Conservation (phyloP, 768 basidiomycete species). For the Cyclocybe cylindracea region DNA sequence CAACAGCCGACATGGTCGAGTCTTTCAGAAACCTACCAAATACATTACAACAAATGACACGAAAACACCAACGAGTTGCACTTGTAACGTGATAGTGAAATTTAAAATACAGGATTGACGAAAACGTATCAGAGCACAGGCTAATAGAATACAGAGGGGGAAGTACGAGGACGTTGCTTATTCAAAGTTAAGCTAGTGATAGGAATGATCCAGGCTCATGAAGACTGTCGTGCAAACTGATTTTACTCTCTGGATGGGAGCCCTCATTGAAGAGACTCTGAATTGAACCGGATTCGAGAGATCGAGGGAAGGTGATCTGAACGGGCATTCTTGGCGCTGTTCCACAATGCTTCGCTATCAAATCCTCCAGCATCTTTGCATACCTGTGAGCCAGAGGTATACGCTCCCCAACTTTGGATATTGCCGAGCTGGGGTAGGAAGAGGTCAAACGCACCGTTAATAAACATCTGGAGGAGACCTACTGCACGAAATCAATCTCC, state of each 20-base stretch:
- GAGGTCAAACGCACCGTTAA: neutral
- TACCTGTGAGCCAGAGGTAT: constrained; percentile 67
- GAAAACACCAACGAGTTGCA: too few relatives aligned
- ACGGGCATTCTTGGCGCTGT: constrained; percentile 25
- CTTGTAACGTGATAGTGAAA: too few relatives aligned
- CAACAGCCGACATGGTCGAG: too few relatives aligned
- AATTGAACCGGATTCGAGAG: constrained; percentile 28
- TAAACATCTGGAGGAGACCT: constrained; percentile 21
- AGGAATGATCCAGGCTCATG: constrained; percentile 38
- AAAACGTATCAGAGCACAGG: too few relatives aligned
- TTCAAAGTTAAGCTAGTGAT: constrained; percentile 24
- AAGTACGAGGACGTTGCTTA: too few relatives aligned
- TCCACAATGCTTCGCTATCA: constrained; percentile 41
- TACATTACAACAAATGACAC: too few relatives aligned
- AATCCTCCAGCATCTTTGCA: constrained; percentile 56
- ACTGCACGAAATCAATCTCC: constrained; percentile 75
- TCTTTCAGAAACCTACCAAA: too few relatives aligned
- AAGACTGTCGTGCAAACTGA: constrained; percentile 31
- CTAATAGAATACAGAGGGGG: too few relatives aligned
- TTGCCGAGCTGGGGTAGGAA: constrained; percentile 44
- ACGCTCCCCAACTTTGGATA: constrained; percentile 63
- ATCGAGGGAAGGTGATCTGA: constrained; percentile 35
- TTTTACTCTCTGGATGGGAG: constrained; percentile 22
- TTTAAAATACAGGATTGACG: too few relatives aligned
- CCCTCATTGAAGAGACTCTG: constrained; percentile 33